Conservation (phyloP, 352 stramenopile species). For the Halophytophthora polymorphica region DNA sequence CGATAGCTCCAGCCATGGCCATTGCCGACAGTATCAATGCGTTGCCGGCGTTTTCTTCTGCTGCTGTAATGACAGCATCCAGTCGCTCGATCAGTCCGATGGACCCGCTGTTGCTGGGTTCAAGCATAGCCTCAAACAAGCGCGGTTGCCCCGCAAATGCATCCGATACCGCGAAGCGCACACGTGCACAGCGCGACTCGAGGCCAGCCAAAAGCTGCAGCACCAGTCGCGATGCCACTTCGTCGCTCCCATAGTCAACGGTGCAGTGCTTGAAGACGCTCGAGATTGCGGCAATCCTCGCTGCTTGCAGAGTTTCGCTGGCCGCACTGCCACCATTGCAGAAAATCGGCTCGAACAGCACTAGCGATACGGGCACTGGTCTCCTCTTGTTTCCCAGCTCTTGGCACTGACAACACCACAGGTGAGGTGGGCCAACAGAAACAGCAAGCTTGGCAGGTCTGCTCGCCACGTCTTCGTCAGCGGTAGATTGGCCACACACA, state of each 20-base stretch:
- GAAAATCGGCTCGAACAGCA: constrained; percentile 30
- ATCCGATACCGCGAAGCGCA: constrained; percentile 22
- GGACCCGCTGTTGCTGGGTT: constrained; percentile 16
- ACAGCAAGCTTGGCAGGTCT: constrained; percentile 4
- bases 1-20: constrained; percentile 33
- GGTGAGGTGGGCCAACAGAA: not conserved
- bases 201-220: constrained; percentile 27
- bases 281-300: constrained; percentile 25
- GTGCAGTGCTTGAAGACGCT: constrained; percentile 44
- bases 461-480: not conserved
- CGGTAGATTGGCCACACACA: constrained; percentile 19
- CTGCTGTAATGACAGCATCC: constrained; percentile 24
- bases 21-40: constrained; percentile 22
- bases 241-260: constrained; percentile 22
- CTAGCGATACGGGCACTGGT: constrained; percentile 24
- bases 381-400: constrained; percentile 8
- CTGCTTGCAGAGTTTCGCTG: constrained; percentile 14
- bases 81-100: constrained; percentile 37
- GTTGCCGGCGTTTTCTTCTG: constrained; percentile 29
- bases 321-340: constrained; percentile 5
- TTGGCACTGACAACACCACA: constrained; percentile 25
- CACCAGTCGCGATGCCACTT: constrained; percentile 28
- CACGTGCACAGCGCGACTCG: constrained; percentile 12
- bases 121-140: constrained; percentile 36
- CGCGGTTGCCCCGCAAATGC: constrained; percentile 15